Evolutionary conservation across 2,329 filamentous ascomycete species (phyloP).

Genomic region (Colletotrichum magnum): DNA sequence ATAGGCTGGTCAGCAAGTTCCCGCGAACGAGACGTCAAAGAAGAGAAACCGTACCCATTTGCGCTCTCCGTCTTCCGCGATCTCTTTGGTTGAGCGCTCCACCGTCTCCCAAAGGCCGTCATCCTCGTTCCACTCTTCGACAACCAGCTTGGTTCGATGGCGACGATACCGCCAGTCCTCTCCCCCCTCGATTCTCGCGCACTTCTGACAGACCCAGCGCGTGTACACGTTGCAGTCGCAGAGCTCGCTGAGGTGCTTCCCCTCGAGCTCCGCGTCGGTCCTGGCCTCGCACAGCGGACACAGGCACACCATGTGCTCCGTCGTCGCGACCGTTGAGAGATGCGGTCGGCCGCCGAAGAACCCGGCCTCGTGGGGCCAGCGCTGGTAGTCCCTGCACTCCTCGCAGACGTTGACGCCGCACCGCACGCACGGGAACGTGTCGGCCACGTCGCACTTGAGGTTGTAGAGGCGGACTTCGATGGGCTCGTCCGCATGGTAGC

Average conservation of each 20-base stretch:
- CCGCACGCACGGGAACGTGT: constrained; percentile 13
- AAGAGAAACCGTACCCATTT: constrained; percentile 4
- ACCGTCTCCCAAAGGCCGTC: background rate
- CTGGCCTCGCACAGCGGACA: constrained; percentile 30
- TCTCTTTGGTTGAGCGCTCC: constrained; percentile 1
- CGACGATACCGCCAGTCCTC: constrained; percentile 5
- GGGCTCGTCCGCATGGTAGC: constrained; percentile 15
- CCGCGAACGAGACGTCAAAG: background rate
- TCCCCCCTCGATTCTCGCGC: background rate
- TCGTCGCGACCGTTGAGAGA: background rate
- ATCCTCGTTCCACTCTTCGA: too few relatives aligned
- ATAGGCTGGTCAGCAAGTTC: background rate
- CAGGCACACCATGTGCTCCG: constrained; percentile 15
- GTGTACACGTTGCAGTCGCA: constrained; percentile 39
- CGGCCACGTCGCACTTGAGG: constrained; percentile 24
- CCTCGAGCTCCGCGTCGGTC: constrained; percentile 19
- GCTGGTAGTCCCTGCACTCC: constrained; percentile 32
- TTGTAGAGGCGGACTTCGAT: constrained; percentile 34
- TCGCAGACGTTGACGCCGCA: constrained; percentile 37
- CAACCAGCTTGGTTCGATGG: constrained; percentile 7
- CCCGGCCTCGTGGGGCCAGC: background rate
- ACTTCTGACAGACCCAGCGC: constrained; percentile 33
- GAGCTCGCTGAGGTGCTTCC: constrained; percentile 20
- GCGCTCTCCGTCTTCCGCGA: background rate
- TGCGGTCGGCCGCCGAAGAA: constrained; percentile 32